Evolutionary conservation across 352 stramenopile species (phyloP), one percentile per base, ranked within the genome.

Genomic region (Plasmopara muralis): DNA sequence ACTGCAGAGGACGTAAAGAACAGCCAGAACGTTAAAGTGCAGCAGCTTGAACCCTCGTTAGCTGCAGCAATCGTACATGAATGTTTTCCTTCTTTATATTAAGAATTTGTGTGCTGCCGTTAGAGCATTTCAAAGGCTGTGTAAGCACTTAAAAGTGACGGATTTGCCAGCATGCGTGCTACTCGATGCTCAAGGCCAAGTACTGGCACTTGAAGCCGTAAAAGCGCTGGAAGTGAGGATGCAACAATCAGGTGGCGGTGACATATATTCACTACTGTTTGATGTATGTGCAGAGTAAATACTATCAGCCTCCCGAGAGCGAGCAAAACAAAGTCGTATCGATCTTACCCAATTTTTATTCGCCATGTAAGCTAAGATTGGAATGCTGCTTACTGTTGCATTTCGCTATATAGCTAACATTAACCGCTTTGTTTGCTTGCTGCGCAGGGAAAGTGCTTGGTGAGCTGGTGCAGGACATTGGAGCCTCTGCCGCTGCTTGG

Each of bases 111-210:
- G 20, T 57, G 15, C 5, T 18, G 14, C 31, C 49, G 20, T 25
- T 38, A 83, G 70, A 38, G 43, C 50, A n/a, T 83, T 81, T 39
- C 55, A 53, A 16, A 56, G 16, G 43, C 44, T 68, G 25, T 85
- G 72, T 53, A 79, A 68, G 50, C 62, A 66, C 35, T 66, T 70
- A 28, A 47, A 58, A n/a, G 58, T 83, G 43, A 64, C 62, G 35
- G 56, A 68, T 43, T 56, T 85, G 10, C 70, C 69, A 0, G 53
- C 59, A 9, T 68, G 66, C 6, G 54, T 66, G 31, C 15, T 78
- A 25, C 30, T 79, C 18, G 54, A 78, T 31, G 33, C 42, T 0
- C 35, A 58, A 12, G 62, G 62, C 16, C 58, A 62, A 57, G 42
- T 43, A 8, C 47, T 66, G 15, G 56, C 31, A n/a, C 16, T 57